phyloP scores from a whole-genome alignment of 305 asterid species.

The Fraxinus platypoda region DNA sequence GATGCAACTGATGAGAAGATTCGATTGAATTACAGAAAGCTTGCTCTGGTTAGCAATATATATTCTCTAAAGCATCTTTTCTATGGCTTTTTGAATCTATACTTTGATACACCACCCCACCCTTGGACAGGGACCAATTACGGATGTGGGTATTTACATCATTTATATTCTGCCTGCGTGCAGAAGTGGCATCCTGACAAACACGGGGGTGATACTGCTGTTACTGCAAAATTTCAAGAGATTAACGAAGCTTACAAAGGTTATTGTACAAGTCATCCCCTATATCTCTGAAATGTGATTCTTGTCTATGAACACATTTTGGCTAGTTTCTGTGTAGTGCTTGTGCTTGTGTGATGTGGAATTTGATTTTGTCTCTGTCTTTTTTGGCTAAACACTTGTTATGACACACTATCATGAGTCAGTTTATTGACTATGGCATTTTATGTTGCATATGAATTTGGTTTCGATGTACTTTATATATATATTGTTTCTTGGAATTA shows the following conservation, averaged over 20 bases:
- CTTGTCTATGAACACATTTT: background rate
- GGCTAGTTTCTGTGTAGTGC: background rate
- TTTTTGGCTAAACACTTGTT: background rate
- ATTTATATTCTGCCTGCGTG: slow-evolving; percentile 22
- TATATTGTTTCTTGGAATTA: background rate
- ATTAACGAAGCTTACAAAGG: slow-evolving; percentile 66
- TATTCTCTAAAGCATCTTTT: slow-evolving; percentile 20
- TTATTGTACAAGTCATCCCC: slow-evolving; percentile 28
- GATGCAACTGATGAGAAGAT: slow-evolving; percentile 69
- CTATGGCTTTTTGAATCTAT: background rate
- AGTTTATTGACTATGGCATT: slow-evolving; percentile 4
- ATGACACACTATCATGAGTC: background rate
- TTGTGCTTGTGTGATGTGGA: slow-evolving; percentile 12
- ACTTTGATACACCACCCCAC: background rate
- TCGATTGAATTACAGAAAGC: slow-evolving; percentile 56
- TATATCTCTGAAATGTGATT: background rate
- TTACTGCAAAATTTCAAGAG: slow-evolving; percentile 62
- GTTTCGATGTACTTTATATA: background rate
- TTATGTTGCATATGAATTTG: background rate
- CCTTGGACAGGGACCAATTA: slow-evolving; percentile 1
- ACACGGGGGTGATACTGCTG: slow-evolving; percentile 48
- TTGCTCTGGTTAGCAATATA: slow-evolving; percentile 36
- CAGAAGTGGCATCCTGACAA: slow-evolving; percentile 85
- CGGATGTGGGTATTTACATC: slow-evolving; percentile 13
- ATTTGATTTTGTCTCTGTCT: slow-evolving; percentile 8